A percentile compares a stretch with the other conserved stretches of the same genome.
Evolutionary conservation across 192 early-diverging fungal genomes (phyloP).

Genomic region (Gigaspora rosea): DNA sequence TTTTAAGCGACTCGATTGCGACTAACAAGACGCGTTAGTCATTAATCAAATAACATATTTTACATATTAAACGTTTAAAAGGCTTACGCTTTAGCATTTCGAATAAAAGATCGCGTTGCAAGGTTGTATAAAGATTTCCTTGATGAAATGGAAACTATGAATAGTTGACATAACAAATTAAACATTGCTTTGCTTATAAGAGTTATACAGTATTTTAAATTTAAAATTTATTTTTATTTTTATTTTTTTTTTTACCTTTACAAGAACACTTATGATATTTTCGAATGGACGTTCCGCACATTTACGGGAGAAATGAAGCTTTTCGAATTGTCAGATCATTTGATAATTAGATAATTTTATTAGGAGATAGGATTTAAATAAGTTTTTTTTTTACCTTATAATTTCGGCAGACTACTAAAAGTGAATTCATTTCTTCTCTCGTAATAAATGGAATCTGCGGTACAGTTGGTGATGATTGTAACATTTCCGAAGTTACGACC

Average conservation of each 20-base stretch:
- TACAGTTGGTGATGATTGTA: neutral
- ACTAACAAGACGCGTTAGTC: conserved; percentile 37
- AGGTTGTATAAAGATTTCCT: conserved; percentile 53
- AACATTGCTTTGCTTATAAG: neutral
- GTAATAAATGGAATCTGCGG: conserved; percentile 50
- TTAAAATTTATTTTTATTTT: neutral
- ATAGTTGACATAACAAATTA: conserved; percentile 56
- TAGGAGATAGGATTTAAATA: neutral
- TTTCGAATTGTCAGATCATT: neutral
- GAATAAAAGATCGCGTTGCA: conserved; percentile 77
- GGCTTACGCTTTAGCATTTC: conserved; percentile 58
- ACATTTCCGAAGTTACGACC: conserved; percentile 36
- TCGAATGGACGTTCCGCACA: conserved; percentile 78
- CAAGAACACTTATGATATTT: conserved; percentile 49
- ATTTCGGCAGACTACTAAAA: conserved; percentile 70
- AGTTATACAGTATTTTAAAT: neutral
- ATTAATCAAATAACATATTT: neutral
- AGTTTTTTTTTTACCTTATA: conserved; percentile 58
- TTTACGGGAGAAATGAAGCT: conserved; percentile 75
- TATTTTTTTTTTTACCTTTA: neutral
- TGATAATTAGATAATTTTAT: neutral
- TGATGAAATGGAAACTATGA: conserved; percentile 74
- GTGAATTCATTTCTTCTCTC: conserved; percentile 71
- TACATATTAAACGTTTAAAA: neutral
- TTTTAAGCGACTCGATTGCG: conserved; percentile 64